A percentile compares a stretch with the other conserved stretches of the same genome.
Conservation (phyloP, 805 yeast species). For the Candida wancherniae region DNA sequence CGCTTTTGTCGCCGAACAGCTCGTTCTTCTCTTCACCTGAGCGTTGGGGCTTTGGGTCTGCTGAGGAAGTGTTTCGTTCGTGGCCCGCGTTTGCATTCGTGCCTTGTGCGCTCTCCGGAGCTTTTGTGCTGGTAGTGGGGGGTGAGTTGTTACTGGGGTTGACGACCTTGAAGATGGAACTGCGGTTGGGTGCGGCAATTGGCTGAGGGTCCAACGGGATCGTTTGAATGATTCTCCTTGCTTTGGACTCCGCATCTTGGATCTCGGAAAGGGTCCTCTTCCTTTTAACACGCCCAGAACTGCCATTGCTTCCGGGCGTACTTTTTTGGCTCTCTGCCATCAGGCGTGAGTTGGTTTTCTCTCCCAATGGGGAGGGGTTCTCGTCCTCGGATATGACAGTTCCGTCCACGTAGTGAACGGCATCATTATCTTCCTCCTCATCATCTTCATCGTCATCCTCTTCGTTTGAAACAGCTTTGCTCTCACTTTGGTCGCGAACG, state of each 20-base stretch:
- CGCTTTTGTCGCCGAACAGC: not conserved
- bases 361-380: conserved; percentile 11
- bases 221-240: conserved; percentile 68
- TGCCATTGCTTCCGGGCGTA: conserved; percentile 36
- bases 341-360: no score
- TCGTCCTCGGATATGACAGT: conserved; percentile 19
- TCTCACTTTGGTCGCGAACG: conserved; percentile 13
- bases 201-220: conserved; percentile 85
- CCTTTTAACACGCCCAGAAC: conserved; percentile 31
- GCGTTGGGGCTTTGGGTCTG: not conserved
- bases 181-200: conserved; percentile 42
- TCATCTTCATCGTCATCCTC: conserved; percentile 20
- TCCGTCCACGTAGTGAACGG: conserved; percentile 22
- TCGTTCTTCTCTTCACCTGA: not conserved
- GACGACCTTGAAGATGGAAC: conserved; percentile 35
- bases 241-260: conserved; percentile 63
- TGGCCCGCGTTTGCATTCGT: not conserved
- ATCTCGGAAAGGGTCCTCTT: conserved; percentile 50
- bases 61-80: no score
- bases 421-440: conserved; percentile 22
- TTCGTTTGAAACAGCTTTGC: no score
- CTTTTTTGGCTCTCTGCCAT: conserved; percentile 23
- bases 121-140: conserved; percentile 18
- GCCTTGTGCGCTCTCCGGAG: conserved; percentile 3
- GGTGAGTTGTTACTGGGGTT: conserved; percentile 31